Evolutionary conservation across 768 basidiomycete genomes (phyloP).

Genomic region (Russula emetica): DNA sequence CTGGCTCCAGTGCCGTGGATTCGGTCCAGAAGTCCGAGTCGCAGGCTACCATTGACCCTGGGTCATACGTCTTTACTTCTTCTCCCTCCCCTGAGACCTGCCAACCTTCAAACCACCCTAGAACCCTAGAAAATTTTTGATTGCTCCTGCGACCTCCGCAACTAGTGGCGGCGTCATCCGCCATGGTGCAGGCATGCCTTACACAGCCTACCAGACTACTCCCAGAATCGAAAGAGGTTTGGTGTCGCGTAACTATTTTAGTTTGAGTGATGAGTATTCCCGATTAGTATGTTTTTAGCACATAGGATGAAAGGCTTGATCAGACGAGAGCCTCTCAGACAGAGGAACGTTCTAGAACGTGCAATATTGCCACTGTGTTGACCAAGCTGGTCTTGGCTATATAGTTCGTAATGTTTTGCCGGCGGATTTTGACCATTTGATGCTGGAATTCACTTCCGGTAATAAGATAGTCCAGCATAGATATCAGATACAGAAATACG

Average conservation of each 20-base stretch:
- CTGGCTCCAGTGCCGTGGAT: too few relatives aligned
- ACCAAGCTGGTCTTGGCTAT: too few relatives aligned
- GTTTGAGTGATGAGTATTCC: not conserved
- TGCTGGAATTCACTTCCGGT: too few relatives aligned
- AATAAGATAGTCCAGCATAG: too few relatives aligned
- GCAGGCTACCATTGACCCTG: too few relatives aligned
- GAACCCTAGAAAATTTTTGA: not conserved
- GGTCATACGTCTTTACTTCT: too few relatives aligned
- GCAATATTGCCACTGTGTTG: not conserved
- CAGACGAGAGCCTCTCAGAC: not conserved
- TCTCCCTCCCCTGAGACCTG: too few relatives aligned
- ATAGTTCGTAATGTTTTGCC: too few relatives aligned
- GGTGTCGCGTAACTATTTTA: not conserved
- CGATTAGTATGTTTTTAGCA: not conserved
- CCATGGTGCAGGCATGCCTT: not conserved
- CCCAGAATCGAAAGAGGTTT: too few relatives aligned
- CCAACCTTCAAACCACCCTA: too few relatives aligned
- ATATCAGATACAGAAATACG: not conserved
- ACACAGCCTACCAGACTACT: too few relatives aligned
- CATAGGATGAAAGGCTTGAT: constrained; percentile 1
- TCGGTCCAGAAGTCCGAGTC: too few relatives aligned
- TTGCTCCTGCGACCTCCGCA: not conserved
- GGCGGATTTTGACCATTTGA: not conserved
- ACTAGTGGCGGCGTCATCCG: not conserved
- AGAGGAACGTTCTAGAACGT: not conserved